Percentiles rank a stretch among this genome's conserved stretches.
These are phyloP conservation scores for Apiospora sp. DNA, from an alignment of 2,329 filamentous ascomycete species.

Conservation along the genomic window DNA sequence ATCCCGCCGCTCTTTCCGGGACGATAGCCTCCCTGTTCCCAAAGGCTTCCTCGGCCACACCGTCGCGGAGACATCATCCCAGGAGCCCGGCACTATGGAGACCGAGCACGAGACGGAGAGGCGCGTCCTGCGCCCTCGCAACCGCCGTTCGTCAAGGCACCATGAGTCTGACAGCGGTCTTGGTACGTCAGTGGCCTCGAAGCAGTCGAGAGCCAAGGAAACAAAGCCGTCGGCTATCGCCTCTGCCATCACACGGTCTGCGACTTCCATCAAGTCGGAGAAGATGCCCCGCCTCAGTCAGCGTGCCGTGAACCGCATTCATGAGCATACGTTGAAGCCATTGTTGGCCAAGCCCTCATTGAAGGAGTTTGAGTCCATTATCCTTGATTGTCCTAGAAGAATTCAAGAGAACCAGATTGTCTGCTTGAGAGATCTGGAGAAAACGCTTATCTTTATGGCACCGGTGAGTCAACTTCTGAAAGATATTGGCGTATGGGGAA, in stretches of 20 bases:
- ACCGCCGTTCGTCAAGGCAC: constrained; percentile 65
- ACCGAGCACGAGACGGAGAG: constrained; percentile 48
- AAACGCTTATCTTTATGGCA: constrained; percentile 88
- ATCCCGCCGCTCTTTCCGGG: constrained; percentile 54
- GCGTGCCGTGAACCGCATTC: constrained; percentile 78
- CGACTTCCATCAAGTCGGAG: constrained; percentile 53
- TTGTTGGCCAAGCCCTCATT: constrained; percentile 76
- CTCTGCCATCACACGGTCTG: constrained; percentile 69
- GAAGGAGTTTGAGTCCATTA: constrained; percentile 81
- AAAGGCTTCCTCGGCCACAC: constrained; percentile 65
- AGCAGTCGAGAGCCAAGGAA: constrained; percentile 59
- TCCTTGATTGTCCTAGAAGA: constrained; percentile 79
- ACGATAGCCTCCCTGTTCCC: constrained; percentile 67
- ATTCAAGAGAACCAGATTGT: constrained; percentile 87
- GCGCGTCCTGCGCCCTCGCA: constrained; percentile 61
- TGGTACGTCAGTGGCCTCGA: constrained; percentile 79
- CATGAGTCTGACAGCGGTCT: constrained; percentile 88
- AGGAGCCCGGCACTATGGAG: not conserved
- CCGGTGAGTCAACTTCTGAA: constrained; percentile 79
- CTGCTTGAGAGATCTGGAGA: constrained; percentile 92
- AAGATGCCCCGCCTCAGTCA: constrained; percentile 69
- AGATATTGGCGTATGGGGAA: constrained; percentile 65
- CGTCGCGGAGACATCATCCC: constrained; percentile 45
- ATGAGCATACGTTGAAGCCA: constrained; percentile 79
- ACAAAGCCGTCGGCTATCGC: constrained; percentile 51